phyloP scores from a whole-genome alignment of 2,329 filamentous ascomycete genomes.

The Helotiales sp. region DNA sequence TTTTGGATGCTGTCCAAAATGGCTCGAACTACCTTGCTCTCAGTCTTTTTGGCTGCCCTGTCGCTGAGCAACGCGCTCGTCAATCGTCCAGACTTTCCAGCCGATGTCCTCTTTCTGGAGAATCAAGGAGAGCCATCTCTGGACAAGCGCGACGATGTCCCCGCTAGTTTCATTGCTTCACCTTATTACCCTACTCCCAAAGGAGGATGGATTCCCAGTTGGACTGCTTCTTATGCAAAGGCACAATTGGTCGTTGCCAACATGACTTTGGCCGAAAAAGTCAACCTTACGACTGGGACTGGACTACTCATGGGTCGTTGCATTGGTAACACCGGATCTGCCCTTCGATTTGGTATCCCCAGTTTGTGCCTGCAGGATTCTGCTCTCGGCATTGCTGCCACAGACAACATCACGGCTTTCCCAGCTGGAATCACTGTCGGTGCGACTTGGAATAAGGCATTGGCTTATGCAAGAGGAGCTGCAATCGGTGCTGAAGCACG shows the following conservation, averaged over 20 bases:
- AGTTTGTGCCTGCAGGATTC: slow-evolving; percentile 75
- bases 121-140: slow-evolving; percentile 8
- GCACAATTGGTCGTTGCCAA: slow-evolving; percentile 70
- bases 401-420: slow-evolving; percentile 77
- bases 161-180: slow-evolving; percentile 37
- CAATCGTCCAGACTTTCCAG: slow-evolving; percentile 24
- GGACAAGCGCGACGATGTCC: slow-evolving; percentile 33
- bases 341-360: slow-evolving; percentile 71
- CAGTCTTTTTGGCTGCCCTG: slow-evolving; percentile 6
- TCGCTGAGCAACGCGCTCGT: slow-evolving; percentile 9
- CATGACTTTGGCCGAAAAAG: slow-evolving; percentile 83
- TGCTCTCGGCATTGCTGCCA: slow-evolving; percentile 72
- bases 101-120: slow-evolving; percentile 12
- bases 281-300: slow-evolving; percentile 74
- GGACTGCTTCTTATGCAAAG: slow-evolving; percentile 72
- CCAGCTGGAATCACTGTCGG: slow-evolving; percentile 79
- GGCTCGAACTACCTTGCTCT: neutral
- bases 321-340: slow-evolving; percentile 78
- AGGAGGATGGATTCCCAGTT: slow-evolving; percentile 63
- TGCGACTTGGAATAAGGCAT: slow-evolving; percentile 74
- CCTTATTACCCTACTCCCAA: slow-evolving; percentile 42
- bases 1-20: neutral
- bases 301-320: slow-evolving; percentile 75
- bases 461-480: slow-evolving; percentile 71
- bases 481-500: slow-evolving; percentile 74